Conservation (phyloP, 1,139 yeast genomes). For the Blastobotrys serpentis region DNA sequence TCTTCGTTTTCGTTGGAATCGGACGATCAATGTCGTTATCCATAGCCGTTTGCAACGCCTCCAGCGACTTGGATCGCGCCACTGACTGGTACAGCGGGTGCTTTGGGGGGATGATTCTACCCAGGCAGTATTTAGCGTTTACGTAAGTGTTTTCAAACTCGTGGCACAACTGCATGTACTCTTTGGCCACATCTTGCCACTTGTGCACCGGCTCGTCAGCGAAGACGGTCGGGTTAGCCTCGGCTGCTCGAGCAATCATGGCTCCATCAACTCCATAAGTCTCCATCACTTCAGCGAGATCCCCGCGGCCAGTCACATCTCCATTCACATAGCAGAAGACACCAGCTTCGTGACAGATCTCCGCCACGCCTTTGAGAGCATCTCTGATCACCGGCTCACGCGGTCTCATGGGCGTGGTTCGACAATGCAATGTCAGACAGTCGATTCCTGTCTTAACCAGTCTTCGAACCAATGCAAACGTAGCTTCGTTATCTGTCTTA, state of each 20-base stretch:
- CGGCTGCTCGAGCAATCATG: constrained; percentile 94
- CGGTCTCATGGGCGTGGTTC: constrained; percentile 87
- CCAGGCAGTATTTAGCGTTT: constrained; percentile 77
- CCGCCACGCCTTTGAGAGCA: constrained; percentile 57
- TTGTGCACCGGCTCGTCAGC: constrained; percentile 44
- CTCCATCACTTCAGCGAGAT: constrained; percentile 53
- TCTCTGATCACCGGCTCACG: constrained; percentile 73
- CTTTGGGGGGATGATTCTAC: constrained; percentile 80
- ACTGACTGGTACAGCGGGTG: constrained; percentile 58
- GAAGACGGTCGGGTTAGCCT: constrained; percentile 80
- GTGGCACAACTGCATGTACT: constrained; percentile 56
- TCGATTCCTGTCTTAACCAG: constrained; percentile 78
- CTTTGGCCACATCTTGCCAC: constrained; percentile 56
- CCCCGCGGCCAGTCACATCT: constrained; percentile 55
- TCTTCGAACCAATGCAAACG: constrained; percentile 58
- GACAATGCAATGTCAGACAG: constrained; percentile 85
- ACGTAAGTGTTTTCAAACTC: constrained; percentile 60
- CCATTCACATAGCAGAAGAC: constrained; percentile 84
- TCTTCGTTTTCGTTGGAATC: not conserved
- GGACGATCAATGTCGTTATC: not conserved
- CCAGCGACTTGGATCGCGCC: constrained; percentile 55
- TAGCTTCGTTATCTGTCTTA: constrained; percentile 59
- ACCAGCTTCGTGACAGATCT: constrained; percentile 59
- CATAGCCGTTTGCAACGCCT: constrained; percentile 38
- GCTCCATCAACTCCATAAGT: constrained; percentile 67